Evolutionary conservation across 768 basidiomycete genomes (phyloP), one percentile per base, ranked within the genome.

Genomic region (Hypholoma fasciculare): DNA sequence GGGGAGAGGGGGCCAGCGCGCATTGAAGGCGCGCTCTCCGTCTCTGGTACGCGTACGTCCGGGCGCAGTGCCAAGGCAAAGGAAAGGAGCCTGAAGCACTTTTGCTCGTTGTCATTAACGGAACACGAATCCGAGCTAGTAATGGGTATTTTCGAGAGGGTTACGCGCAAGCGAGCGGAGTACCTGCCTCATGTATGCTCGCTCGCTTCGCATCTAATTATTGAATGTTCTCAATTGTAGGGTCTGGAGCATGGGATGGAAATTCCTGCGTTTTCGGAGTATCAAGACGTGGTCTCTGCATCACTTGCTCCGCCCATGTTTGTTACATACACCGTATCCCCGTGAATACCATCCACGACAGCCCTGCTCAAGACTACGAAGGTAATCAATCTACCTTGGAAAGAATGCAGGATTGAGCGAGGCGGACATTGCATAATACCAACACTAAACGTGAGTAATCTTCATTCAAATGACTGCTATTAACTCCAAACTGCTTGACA

Each of bases 61-160:
- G 77, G 82, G 38, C 80, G 78, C 4, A 90, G 88, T 66, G 82
- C 87, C 26, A 94, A 93, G 72, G 86, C 85, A 7, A 95, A 90
- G 66, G 92, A 55, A 94, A 92, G 70, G 92, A 92, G 55, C 87
- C 89, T 1, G 92, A 96, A 52, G 72, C 82, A 1, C 71, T 74
- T 1, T 84, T 83, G 56, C 82, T 85, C 8, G 65, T 88, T n/a
- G 73, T 79, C 54, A 89, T 98, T n/a, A 57, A 79, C 85, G 2
- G 96, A 97, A 67, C 93, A 96, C 64, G 89, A 94, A 65, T 96
- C 98, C 61, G 97, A 99, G 71, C 80, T 95, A 61, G 86, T 96
- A 57, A 96, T 98, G 94, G 93, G 93, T 19, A 71, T 98, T 48
- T 88, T 96, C 65, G 97, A 99, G 78, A 90, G 89, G 67, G 81